These are phyloP conservation scores for Litchi chinensis DNA, from an alignment of 345 rosid genomes.

Conservation along the genomic window DNA sequence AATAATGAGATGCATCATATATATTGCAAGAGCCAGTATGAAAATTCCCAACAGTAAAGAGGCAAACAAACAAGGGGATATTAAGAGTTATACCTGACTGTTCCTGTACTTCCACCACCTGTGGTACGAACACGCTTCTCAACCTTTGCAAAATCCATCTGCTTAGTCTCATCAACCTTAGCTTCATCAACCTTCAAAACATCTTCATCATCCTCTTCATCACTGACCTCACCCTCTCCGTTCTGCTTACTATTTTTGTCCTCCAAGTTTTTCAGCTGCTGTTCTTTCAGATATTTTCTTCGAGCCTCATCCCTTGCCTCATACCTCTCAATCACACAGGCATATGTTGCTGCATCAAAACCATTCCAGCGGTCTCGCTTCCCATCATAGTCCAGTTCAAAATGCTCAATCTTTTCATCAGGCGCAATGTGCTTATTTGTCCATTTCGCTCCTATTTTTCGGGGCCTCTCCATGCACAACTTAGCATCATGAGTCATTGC, in stretches of 20 bases:
- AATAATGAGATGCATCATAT: conserved; percentile 11
- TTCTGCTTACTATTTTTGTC: conserved; percentile 63
- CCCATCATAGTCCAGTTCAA: conserved; percentile 90
- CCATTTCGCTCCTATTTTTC: conserved; percentile 68
- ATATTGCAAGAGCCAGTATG: background rate
- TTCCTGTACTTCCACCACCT: conserved; percentile 98
- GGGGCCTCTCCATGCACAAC: conserved; percentile 82
- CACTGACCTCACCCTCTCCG: conserved; percentile 48
- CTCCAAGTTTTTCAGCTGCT: conserved; percentile 79
- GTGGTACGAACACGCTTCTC: conserved; percentile 98
- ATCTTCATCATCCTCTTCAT: conserved; percentile 77
- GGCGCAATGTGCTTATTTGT: conserved; percentile 79
- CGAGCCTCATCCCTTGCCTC: conserved; percentile 86
- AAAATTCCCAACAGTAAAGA: background rate
- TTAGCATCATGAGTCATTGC: conserved; percentile 79
- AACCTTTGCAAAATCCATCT: conserved; percentile 96
- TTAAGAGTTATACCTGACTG: conserved; percentile 61
- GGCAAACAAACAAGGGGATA: background rate
- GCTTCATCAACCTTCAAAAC: conserved; percentile 89
- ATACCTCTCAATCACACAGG: conserved; percentile 69
- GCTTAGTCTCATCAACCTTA: conserved; percentile 85
- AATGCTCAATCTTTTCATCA: conserved; percentile 78
- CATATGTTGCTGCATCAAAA: conserved; percentile 67
- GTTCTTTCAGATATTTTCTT: conserved; percentile 69
- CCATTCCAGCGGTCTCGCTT: conserved; percentile 94